These are phyloP conservation scores for Penicillium sclerotigenum DNA, from an alignment of 2,329 filamentous ascomycete genomes.

Conservation along the genomic window DNA sequence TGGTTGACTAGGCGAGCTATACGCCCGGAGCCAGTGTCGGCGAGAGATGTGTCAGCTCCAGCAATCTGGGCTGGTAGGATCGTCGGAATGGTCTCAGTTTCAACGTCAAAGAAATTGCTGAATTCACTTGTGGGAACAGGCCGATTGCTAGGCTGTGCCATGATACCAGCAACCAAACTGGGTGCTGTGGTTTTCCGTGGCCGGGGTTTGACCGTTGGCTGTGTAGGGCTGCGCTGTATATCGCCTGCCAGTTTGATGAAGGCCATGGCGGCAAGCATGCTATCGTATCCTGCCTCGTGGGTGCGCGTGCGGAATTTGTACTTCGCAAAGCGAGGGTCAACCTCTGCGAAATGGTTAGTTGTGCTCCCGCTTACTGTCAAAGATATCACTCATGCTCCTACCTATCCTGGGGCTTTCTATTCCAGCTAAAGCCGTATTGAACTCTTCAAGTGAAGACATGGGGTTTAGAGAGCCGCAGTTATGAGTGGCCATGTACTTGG, in stretches of 20 bases:
- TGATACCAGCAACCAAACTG: not conserved
- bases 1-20: conserved; percentile 26
- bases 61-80: not conserved
- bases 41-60: not conserved
- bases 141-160: not conserved
- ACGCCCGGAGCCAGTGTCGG: conserved; percentile 5
- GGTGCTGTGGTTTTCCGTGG: not conserved
- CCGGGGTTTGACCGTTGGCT: not conserved
- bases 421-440: conserved; percentile 26
- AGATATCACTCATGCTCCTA: conserved; percentile 15
- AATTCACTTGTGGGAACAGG: not conserved
- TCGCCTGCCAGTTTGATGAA: conserved; percentile 56
- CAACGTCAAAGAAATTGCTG: conserved; percentile 2
- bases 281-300: conserved; percentile 64
- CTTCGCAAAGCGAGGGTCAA: conserved; percentile 32
- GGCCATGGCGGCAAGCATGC: conserved; percentile 58
- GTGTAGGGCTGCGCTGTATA: conserved; percentile 31
- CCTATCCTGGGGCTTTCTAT: conserved; percentile 31
- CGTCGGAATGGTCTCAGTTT: not conserved
- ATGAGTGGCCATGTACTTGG: conserved; percentile 61
- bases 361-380: not conserved
- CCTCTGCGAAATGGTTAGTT: conserved; percentile 26
- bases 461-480: conserved; percentile 53
- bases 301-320: conserved; percentile 26
- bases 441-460: conserved; percentile 34